A percentile compares a stretch with the other conserved stretches of the same genome.
Conservation (phyloP, 106 monocot genomes). For the Allium fistulosum region DNA sequence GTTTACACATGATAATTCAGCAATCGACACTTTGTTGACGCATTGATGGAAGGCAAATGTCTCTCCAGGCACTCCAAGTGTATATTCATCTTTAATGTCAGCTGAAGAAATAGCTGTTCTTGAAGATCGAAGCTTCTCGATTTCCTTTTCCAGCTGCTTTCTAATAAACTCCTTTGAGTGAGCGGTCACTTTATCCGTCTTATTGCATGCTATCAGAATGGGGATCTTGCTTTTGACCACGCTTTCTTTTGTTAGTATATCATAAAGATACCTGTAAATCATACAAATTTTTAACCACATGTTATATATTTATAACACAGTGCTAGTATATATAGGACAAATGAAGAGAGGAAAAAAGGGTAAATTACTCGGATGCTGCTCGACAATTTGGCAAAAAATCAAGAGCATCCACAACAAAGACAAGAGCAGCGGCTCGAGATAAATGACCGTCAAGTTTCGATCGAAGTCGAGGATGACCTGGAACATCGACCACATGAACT, state of each 20-base stretch:
- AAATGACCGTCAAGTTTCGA: constrained; percentile 86
- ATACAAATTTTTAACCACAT: background rate
- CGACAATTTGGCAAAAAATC: constrained; percentile 90
- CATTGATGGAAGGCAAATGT: too few relatives aligned
- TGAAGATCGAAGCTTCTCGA: background rate
- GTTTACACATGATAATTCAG: too few relatives aligned
- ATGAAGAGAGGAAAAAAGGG: background rate
- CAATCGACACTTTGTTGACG: too few relatives aligned
- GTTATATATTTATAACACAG: background rate
- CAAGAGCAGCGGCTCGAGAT: constrained; percentile 71
- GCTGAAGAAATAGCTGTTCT: too few relatives aligned
- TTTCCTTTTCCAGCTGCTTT: constrained; percentile 98
- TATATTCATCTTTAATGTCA: too few relatives aligned
- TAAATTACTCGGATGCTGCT: constrained; percentile 70
- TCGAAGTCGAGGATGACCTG: constrained; percentile 86
- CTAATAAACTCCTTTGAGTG: constrained; percentile 95
- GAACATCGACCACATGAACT: constrained; percentile 82
- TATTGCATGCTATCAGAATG: constrained; percentile 81
- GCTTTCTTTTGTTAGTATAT: constrained; percentile 74
- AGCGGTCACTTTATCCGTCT: constrained; percentile 91
- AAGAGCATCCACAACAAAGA: constrained; percentile 92
- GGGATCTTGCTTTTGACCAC: constrained; percentile 77
- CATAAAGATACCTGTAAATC: constrained; percentile 74
- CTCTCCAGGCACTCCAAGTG: too few relatives aligned
- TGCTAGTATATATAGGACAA: background rate